Conservation (phyloP, 768 basidiomycete species). For the Gyrodon lividus region DNA sequence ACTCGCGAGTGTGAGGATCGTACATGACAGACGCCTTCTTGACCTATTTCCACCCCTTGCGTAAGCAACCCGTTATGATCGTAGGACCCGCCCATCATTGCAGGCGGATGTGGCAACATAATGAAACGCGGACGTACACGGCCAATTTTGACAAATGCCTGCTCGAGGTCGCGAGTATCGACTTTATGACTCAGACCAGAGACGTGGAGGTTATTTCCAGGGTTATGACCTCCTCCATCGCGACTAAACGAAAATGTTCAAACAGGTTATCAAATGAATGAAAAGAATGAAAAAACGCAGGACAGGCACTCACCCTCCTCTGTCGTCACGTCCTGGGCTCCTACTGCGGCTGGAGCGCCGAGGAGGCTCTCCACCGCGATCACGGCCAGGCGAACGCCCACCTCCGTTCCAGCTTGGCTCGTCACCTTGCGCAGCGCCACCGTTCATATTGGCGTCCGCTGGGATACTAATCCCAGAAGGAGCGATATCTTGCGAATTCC, state of each 20-base stretch:
- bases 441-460: constrained; percentile 47
- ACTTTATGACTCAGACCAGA: constrained; percentile 58
- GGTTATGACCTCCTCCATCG: constrained; percentile 45
- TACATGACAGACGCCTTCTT: constrained; percentile 72
- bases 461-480: constrained; percentile 76
- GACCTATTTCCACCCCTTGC: constrained; percentile 32
- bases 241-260: constrained; percentile 8
- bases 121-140: constrained; percentile 48
- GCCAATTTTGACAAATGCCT: constrained; percentile 85
- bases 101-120: not conserved
- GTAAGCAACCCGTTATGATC: constrained; percentile 6
- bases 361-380: constrained; percentile 47
- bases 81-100: not conserved
- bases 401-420: constrained; percentile 54
- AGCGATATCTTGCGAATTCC: constrained; percentile 82
- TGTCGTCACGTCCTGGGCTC: constrained; percentile 62
- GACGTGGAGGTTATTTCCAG: constrained; percentile 66
- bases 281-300: not conserved
- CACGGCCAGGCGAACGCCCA: constrained; percentile 41
- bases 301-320: constrained; percentile 50
- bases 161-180: constrained; percentile 86
- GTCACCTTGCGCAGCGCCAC: constrained; percentile 46
- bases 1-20: constrained; percentile 68
- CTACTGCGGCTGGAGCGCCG: constrained; percentile 76
- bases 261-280: not conserved